Percentiles rank a stretch among this genome's conserved stretches.
Evolutionary conservation across 495 filamentous ascomycete genomes (phyloP).

Genomic region (Penicillium lagena): DNA sequence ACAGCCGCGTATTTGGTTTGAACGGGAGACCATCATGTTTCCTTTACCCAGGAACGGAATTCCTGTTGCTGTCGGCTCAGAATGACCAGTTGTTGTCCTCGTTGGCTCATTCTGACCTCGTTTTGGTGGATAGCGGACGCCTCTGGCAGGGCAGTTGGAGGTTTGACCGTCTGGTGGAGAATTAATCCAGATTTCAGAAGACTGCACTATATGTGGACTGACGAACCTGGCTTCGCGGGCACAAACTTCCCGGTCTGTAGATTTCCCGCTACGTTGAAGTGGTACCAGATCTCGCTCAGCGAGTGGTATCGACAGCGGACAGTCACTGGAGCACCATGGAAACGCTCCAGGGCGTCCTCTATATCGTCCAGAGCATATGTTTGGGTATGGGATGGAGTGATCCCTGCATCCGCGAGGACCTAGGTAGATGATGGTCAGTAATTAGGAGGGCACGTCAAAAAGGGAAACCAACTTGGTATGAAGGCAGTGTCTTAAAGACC

Average conservation of each 20-base stretch:
- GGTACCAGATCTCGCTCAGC: constrained; percentile 81
- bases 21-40: constrained; percentile 49
- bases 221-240: constrained; percentile 50
- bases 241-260: constrained; percentile 73
- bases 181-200: background rate
- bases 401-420: constrained; percentile 42
- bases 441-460: background rate
- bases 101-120: constrained; percentile 26
- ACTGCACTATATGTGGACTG: background rate
- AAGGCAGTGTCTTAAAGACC: constrained; percentile 39
- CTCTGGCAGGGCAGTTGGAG: constrained; percentile 54
- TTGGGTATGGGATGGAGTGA: constrained; percentile 35
- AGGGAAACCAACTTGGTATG: constrained; percentile 29
- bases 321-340: constrained; percentile 60
- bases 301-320: constrained; percentile 55
- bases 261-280: constrained; percentile 72
- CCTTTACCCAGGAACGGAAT: constrained; percentile 50
- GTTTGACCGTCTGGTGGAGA: constrained; percentile 45
- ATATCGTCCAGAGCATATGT: constrained; percentile 60
- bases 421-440: constrained; percentile 7
- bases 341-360: constrained; percentile 52
- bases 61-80: constrained; percentile 36
- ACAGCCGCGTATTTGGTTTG: constrained; percentile 52
- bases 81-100: constrained; percentile 24
- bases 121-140: constrained; percentile 67